Base-by-base conservation (phyloP, 768 basidiomycete species). In the Sarcodon sp. region DNA sequence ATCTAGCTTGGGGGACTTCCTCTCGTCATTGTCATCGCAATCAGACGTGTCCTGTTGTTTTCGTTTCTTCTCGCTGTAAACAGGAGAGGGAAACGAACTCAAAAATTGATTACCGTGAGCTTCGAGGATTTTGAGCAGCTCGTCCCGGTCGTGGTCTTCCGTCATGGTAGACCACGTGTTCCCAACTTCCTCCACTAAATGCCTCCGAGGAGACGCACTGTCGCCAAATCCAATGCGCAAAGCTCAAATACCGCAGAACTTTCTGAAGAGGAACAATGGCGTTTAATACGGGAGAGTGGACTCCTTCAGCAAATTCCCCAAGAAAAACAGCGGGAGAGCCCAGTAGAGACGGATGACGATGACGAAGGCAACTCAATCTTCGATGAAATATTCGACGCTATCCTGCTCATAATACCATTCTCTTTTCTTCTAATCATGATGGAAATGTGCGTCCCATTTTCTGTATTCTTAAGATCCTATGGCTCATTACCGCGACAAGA, bases 221-320 rank as follows among this genome's bases (percentile, higher is more conserved):
- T 5, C 5, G 39, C 39, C 45, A 48, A 55, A 55, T 47, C 45
- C 15, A 41, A 41, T 4, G 11, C 39, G 13, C 39, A 41, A 41
- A 41, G 13, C 39, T 41, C 39, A 27, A 41, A 13, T 27, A 15
- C 5, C 16, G 16, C 39, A 41, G 71, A 80, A 35, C 78, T 89
- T 35, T 59, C 83, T 3, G 78, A 85, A 57, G 77, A 82, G 1
- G 87, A 89, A 59, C 77, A 88, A 69, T 82, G 80, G 83, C 75
- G 85, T 10, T 62, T 89, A 35, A 73, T 88, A 54, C 73, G 76
- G 8, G 69, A 86, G 52, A 72, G 77, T 11, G 83, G 83, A 13
- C 54, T 68, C 12, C 55, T 68, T 32, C 47, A 59, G 48, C 51
- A 59, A 18, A 41, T 4, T 31, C 47, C 4, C 39, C 32, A 35